Base-by-base conservation (phyloP, 2,329 filamentous ascomycete genomes). In the Venturia pyrina region DNA sequence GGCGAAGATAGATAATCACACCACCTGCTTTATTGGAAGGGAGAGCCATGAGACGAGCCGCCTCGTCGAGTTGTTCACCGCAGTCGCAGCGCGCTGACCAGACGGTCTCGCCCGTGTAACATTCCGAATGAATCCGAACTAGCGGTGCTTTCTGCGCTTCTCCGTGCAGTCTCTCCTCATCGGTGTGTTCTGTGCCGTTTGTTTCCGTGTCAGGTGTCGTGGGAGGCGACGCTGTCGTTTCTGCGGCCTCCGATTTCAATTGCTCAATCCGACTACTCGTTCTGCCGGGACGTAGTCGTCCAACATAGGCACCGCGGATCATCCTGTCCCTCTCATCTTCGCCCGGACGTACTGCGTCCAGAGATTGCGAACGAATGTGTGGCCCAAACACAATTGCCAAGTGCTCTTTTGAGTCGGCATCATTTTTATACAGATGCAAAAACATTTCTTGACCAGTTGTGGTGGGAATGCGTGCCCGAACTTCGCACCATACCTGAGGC, bases 81-180 rank as follows among this genome's bases (percentile, higher is more conserved):
- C 95, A 99, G 78, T 99, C 95, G 79, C 95, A 99, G 37, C 95
- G 87, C 44, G 95, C 93, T 8, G 93, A 97, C 95, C 95, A 98
- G 0, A 96, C 95, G 0, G 95, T 99, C 81, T 99, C 95, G 67
- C 95, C 95, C 0, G 95, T 99, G 77, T 99, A 99, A 79, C 95
- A 99, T 77, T 99, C 95, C 3, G 91, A 96, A 76, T 99, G 95
- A 73, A 99, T 99, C 66, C 95, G 85, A 60, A 99, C 93, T 48
- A 99, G 81, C 0, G 95, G 91, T 0, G 89, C 77, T 15, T 76
- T 74, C 24, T 64, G 62, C 11, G 62, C 34, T 34, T 43, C 37
- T 17, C n/a, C 43, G 10, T 32, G 32, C 19, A 41, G 8, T 13
- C n/a, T 28, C 21, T 19, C 34, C 15, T 57, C 37, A 11, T 43